Conservation (phyloP, 2,329 filamentous ascomycete species). For the Fusarium oligoseptatum region DNA sequence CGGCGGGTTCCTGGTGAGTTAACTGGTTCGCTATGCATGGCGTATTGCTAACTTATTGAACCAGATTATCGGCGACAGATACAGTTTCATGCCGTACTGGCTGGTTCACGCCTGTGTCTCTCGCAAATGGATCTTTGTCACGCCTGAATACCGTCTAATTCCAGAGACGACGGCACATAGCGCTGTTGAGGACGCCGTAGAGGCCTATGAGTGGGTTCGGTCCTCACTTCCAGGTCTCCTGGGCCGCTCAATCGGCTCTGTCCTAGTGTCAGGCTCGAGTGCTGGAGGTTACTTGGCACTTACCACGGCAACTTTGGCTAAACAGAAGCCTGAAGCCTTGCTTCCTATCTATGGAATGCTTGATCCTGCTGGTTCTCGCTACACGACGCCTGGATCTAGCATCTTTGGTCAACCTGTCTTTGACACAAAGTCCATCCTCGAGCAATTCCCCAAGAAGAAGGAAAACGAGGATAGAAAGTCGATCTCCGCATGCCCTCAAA, state of each 20-base stretch:
- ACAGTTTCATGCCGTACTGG: constrained; percentile 40
- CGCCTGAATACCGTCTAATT: constrained; percentile 40
- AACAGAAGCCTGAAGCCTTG: constrained; percentile 21
- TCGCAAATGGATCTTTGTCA: constrained; percentile 43
- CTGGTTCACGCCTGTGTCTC: constrained; percentile 30
- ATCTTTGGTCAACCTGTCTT: constrained; percentile 25
- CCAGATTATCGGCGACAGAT: constrained; percentile 40
- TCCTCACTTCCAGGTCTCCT: constrained; percentile 12
- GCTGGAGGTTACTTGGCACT: constrained; percentile 39
- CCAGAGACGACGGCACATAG: constrained; percentile 39
- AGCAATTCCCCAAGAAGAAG: constrained; percentile 18
- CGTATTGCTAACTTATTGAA: not conserved
- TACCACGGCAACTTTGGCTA: constrained; percentile 12
- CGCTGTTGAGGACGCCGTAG: constrained; percentile 29
- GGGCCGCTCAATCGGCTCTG: constrained; percentile 15
- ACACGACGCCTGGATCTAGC: constrained; percentile 30
- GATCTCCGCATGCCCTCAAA: constrained; percentile 13
- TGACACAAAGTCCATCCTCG: constrained; percentile 21
- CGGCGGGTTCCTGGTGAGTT: constrained; percentile 35
- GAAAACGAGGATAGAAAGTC: constrained; percentile 17
- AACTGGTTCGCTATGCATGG: accelerated
- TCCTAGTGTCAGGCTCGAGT: constrained; percentile 40
- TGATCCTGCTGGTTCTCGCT: constrained; percentile 17
- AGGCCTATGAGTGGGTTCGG: constrained; percentile 41
- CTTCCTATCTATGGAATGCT: constrained; percentile 40